Conservation (phyloP, 208 protist genomes). For the Wallacemonas sp. region DNA sequence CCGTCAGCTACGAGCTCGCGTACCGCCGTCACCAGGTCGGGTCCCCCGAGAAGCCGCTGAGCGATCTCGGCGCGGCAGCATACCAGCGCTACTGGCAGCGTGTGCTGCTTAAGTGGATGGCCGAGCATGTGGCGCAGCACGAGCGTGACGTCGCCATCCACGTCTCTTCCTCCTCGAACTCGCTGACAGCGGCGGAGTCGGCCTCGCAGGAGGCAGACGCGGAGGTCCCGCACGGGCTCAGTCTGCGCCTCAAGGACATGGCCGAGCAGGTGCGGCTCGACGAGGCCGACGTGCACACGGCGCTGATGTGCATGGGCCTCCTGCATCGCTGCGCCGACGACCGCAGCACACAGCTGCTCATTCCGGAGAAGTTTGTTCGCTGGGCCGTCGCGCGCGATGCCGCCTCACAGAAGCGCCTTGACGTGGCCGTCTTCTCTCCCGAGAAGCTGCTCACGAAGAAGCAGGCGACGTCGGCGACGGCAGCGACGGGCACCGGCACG, state of each 20-base stretch:
- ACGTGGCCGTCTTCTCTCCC: slow-evolving; percentile 51
- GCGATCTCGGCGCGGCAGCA: slow-evolving; percentile 95
- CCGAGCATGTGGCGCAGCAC: slow-evolving; percentile 25
- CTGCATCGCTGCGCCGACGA: slow-evolving; percentile 77
- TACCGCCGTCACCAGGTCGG: slow-evolving; percentile 95
- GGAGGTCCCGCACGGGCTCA: neutral
- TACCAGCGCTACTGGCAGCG: slow-evolving; percentile 93
- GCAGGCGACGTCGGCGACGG: neutral
- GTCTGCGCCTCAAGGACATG: slow-evolving; percentile 52
- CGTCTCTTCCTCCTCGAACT: slow-evolving; percentile 10
- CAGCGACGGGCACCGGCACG: neutral
- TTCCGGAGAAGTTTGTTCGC: slow-evolving; percentile 60
- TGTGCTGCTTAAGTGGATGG: slow-evolving; percentile 68
- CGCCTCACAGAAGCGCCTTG: slow-evolving; percentile 24
- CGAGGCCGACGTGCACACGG: slow-evolving; percentile 75
- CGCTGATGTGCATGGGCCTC: slow-evolving; percentile 73
- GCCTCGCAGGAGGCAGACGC: slow-evolving; percentile 1
- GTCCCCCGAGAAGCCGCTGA: slow-evolving; percentile 98
- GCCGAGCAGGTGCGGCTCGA: slow-evolving; percentile 65
- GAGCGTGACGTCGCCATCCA: slow-evolving; percentile 16
- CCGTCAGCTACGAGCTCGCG: slow-evolving; percentile 97
- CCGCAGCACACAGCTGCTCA: slow-evolving; percentile 53
- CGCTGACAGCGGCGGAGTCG: neutral
- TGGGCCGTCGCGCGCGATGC: slow-evolving; percentile 29
- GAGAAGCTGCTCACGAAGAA: slow-evolving; percentile 29